Percentiles rank a stretch among this genome's conserved stretches.
These are phyloP conservation scores for Apiospora phragmitis DNA, from an alignment of 2,329 filamentous ascomycete species.

Conservation along the genomic window DNA sequence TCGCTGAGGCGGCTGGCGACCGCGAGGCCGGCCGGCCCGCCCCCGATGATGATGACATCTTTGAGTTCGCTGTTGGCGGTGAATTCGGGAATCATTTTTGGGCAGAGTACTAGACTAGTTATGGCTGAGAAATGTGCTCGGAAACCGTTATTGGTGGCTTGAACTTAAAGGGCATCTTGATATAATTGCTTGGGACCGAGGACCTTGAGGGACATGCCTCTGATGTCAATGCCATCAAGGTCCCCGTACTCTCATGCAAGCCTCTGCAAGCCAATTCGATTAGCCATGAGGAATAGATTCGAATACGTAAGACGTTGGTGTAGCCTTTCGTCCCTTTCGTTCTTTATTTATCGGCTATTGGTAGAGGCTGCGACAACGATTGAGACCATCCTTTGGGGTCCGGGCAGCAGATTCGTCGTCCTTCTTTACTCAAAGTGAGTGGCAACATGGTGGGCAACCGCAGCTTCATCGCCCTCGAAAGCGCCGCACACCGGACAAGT, in stretches of 20 bases:
- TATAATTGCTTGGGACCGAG: neutral
- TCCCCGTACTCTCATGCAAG: neutral
- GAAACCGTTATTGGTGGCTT: neutral
- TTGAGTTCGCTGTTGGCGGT: constrained; percentile 39
- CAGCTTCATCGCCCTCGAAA: constrained; percentile 69
- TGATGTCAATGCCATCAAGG: constrained; percentile 12
- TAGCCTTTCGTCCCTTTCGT: neutral
- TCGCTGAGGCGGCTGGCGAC: constrained; percentile 72
- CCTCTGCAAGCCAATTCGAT: neutral
- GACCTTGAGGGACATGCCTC: constrained; percentile 9
- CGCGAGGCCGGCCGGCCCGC: constrained; percentile 73
- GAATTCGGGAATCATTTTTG: constrained; percentile 17
- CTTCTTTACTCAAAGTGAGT: constrained; percentile 48
- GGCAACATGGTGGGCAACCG: constrained; percentile 68
- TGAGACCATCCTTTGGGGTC: neutral
- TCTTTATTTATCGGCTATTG: neutral
- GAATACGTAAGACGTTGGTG: neutral
- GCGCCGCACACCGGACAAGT: constrained; percentile 65
- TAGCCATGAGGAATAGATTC: neutral
- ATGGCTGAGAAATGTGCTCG: neutral
- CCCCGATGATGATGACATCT: constrained; percentile 73
- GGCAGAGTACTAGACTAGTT: neutral
- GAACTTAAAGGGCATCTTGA: neutral
- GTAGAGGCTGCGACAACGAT: too few relatives aligned
- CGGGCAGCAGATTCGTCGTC: neutral